Conservation (phyloP, 768 basidiomycete species). For the Leccinum disarticulatum region DNA sequence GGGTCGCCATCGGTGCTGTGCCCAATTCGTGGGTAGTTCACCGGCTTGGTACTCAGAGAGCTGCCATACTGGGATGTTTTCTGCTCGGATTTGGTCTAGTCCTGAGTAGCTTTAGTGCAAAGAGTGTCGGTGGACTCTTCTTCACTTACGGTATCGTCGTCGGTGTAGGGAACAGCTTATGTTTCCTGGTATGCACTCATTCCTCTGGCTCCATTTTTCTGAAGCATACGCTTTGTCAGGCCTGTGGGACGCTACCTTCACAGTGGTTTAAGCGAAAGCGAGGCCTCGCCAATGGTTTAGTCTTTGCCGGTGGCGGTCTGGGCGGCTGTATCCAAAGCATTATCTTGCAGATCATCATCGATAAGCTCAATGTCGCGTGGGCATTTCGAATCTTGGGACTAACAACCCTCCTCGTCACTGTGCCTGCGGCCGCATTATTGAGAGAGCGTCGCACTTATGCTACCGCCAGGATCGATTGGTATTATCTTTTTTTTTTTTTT, state of each 20-base stretch:
- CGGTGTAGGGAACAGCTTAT: constrained; percentile 31
- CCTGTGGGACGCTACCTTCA: constrained; percentile 34
- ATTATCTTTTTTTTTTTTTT: neutral
- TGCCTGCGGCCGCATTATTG: constrained; percentile 31
- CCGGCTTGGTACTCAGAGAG: constrained; percentile 29
- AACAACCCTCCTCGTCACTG: constrained; percentile 23
- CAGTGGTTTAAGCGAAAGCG: constrained; percentile 36
- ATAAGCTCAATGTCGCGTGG: constrained; percentile 30
- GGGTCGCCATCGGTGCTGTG: constrained; percentile 30
- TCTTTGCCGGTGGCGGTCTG: constrained; percentile 33
- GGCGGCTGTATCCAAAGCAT: constrained; percentile 34
- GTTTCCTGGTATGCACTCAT: constrained; percentile 21
- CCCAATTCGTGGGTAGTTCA: constrained; percentile 33
- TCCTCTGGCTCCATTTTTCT: neutral
- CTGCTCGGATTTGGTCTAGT: constrained; percentile 31
- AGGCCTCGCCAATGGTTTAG: constrained; percentile 36
- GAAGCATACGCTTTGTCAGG: neutral
- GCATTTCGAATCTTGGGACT: constrained; percentile 34
- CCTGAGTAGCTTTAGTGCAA: constrained; percentile 5
- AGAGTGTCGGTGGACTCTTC: constrained; percentile 18
- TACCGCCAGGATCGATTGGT: constrained; percentile 26
- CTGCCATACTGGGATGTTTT: constrained; percentile 28
- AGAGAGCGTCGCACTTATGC: constrained; percentile 22
- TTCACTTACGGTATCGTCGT: constrained; percentile 31
- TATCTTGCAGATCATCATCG: constrained; percentile 27